phyloP scores from a whole-genome alignment of 2,329 filamentous ascomycete genomes.

The Calonectria multiphialidica region DNA sequence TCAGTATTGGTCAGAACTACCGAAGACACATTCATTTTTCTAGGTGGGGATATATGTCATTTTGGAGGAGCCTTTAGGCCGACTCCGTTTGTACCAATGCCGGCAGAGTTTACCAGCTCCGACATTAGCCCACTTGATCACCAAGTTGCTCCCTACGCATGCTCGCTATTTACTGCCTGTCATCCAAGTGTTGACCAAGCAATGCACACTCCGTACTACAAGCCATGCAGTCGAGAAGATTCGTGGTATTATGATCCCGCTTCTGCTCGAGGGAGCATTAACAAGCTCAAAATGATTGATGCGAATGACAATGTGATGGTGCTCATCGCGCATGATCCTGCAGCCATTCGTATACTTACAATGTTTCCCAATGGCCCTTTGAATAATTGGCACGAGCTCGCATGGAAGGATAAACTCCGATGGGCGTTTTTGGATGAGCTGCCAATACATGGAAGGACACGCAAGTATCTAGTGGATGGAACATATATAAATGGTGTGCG shows the following conservation, averaged over 20 bases:
- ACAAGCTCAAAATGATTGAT: slow-evolving; percentile 22
- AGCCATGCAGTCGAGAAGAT: slow-evolving; percentile 2
- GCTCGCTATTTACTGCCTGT: slow-evolving; percentile 6
- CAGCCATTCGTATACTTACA: neutral
- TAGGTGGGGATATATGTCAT: slow-evolving; percentile 58
- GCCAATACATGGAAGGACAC: neutral
- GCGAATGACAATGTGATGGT: slow-evolving; percentile 26
- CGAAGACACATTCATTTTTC: slow-evolving; percentile 53
- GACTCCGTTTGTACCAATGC: slow-evolving; percentile 44
- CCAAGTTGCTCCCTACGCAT: neutral
- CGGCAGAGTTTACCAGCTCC: neutral
- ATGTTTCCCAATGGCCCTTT: slow-evolving; percentile 1
- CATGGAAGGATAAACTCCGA: slow-evolving; percentile 3
- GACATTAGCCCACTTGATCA: neutral
- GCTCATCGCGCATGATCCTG: slow-evolving; percentile 33
- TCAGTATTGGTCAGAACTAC: slow-evolving; percentile 52
- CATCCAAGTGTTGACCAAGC: neutral
- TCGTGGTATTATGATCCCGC: slow-evolving; percentile 32
- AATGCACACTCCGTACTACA: neutral
- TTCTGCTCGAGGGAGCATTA: slow-evolving; percentile 20
- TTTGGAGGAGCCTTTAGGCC: slow-evolving; percentile 53
- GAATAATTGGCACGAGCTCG: slow-evolving; percentile 2
- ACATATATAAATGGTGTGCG: slow-evolving; percentile 15
- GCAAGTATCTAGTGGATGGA: slow-evolving; percentile 19
- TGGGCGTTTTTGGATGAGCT: slow-evolving; percentile 19